Base-by-base conservation (phyloP, 345 rosid genomes). In the Aquilaria malaccensis region DNA sequence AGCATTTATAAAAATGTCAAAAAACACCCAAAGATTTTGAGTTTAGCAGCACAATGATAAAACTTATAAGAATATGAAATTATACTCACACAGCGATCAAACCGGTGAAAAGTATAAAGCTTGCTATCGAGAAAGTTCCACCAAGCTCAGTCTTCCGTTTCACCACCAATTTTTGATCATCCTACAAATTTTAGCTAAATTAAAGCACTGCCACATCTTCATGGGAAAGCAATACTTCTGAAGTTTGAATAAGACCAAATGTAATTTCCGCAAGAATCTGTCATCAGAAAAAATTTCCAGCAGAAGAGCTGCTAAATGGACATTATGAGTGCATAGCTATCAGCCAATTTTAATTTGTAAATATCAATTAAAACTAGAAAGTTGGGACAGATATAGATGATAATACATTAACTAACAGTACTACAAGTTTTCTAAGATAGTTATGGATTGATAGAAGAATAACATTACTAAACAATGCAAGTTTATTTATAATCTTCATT, bases 71-170 rank as follows among this genome's bases (percentile, higher is more conserved):
- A 55, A 52, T 59, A 70, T 11, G 30, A 12, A 9, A 67, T 41
- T 41, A 56, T 65, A 91, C 99, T 87, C 83, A 90, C 97, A 95
- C 95, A 60, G 97, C 85, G 70, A 90, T 85, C 59, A 94, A 71
- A 37, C 99, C 99, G 30, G 77, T 78, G 79, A 94, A 94, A 52
- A 94, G 87, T 29, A 90, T 94, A 87, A 88, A 94, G 81, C 96
- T 85, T 56, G 99, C 99, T 15, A 94, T 83, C 2, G 99, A 94
- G 54, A 94, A 86, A 37, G 86, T 69, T 65, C 97, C 99, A 30
- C 99, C 99, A 2, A 94, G 84, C 66, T 94, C 99, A 0, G 97
- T 94, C 81, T 94, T 94, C 50, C 97, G 76, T 74, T 94, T 94
- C 72, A 62, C 82, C 1, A 90, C 88, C 65, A 78, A 78, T 53